A percentile compares a stretch with the other conserved stretches of the same genome.
These are phyloP conservation scores for Primulina eburnea DNA, from an alignment of 257 asterid genomes.

Conservation along the genomic window DNA sequence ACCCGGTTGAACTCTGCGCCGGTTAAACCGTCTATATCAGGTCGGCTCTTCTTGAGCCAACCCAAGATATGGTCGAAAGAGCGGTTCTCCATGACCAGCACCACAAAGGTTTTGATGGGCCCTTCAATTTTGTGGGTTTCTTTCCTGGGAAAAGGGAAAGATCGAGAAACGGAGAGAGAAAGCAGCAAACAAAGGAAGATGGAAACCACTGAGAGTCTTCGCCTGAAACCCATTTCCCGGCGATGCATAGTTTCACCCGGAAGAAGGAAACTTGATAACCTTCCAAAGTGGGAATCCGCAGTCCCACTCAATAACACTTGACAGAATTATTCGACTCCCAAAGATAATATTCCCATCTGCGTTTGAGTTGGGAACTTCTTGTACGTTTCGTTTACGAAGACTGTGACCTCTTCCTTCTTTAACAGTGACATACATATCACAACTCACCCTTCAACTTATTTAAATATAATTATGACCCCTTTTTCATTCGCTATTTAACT, in stretches of 20 bases:
- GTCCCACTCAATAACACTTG: too few species aligned
- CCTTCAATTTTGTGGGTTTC: constrained; percentile 50
- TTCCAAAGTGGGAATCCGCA: too few species aligned
- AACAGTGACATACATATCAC: too few species aligned
- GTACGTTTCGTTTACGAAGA: too few species aligned
- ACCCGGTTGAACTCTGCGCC: constrained; percentile 77
- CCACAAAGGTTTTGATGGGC: constrained; percentile 85
- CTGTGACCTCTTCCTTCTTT: too few species aligned
- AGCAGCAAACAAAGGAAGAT: constrained; percentile 40
- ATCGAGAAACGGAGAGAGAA: constrained; percentile 36
- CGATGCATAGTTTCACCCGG: constrained; percentile 10
- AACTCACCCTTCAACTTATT: too few species aligned
- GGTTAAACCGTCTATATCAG: constrained; percentile 74
- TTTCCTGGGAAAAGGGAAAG: constrained; percentile 53
- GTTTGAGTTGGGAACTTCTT: too few species aligned
- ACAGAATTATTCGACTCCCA: too few species aligned
- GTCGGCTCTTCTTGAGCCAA: constrained; percentile 72
- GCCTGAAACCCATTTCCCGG: constrained; percentile 46
- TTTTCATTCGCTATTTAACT: too few species aligned
- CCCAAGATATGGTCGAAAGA: constrained; percentile 92
- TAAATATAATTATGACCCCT: too few species aligned
- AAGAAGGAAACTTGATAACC: too few species aligned
- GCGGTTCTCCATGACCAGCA: constrained; percentile 90
- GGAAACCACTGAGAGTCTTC: constrained; percentile 17
- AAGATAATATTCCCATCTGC: too few species aligned